Evolutionary conservation across 495 filamentous ascomycete species (phyloP).

Genomic region (Trichocladium uniseriatum): DNA sequence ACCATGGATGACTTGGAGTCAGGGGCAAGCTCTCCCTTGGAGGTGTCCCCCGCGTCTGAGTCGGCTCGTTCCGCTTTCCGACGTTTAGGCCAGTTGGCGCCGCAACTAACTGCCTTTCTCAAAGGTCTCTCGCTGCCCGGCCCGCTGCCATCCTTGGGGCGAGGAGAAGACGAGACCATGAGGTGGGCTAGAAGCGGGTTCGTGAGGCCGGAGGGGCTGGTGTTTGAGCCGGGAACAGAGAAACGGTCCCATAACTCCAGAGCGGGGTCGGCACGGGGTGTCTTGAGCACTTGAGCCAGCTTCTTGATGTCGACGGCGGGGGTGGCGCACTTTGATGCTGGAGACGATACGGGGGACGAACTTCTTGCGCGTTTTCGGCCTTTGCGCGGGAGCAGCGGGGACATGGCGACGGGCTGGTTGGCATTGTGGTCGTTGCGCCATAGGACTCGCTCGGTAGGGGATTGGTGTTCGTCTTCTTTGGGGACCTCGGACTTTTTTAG

Average conservation of each 20-base stretch:
- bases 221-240: slow-evolving; percentile 30
- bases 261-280: slow-evolving; percentile 74
- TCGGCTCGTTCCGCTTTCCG: slow-evolving; percentile 35
- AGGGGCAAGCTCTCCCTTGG: slow-evolving; percentile 17
- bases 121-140: slow-evolving; percentile 45
- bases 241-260: slow-evolving; percentile 83
- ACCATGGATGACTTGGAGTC: slow-evolving; percentile 44
- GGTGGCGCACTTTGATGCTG: slow-evolving; percentile 29
- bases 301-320: slow-evolving; percentile 38
- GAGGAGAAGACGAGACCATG: slow-evolving; percentile 61
- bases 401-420: slow-evolving; percentile 34
- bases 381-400: slow-evolving; percentile 39
- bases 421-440: slow-evolving; percentile 32
- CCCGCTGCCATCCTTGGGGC: slow-evolving; percentile 37
- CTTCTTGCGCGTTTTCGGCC: slow-evolving; percentile 66
- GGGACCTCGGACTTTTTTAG: slow-evolving; percentile 56
- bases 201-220: slow-evolving; percentile 28
- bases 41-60: slow-evolving; percentile 2
- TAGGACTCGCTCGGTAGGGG: slow-evolving; percentile 34
- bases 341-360: slow-evolving; percentile 72
- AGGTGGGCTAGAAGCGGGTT: slow-evolving; percentile 51
- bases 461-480: slow-evolving; percentile 29
- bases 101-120: slow-evolving; percentile 65
- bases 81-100: slow-evolving; percentile 57
- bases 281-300: slow-evolving; percentile 51